phyloP scores from a whole-genome alignment of 2,329 filamentous ascomycete genomes.

The Penicillium sp. region DNA sequence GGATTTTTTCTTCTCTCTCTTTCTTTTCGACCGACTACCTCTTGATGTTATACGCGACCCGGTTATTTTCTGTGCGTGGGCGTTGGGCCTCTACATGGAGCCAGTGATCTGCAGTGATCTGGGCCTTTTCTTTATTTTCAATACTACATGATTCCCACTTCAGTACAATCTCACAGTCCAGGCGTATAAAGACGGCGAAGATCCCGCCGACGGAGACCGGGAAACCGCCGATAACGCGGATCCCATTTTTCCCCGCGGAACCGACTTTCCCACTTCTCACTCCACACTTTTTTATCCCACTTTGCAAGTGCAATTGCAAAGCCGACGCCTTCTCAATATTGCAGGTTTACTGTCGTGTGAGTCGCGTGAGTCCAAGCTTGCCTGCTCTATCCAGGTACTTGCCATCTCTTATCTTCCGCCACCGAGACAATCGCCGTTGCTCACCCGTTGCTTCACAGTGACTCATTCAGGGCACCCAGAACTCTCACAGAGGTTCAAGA shows the following conservation, averaged over 20 bases:
- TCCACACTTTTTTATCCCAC: neutral
- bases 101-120: conserved; percentile 9
- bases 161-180: neutral
- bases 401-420: neutral
- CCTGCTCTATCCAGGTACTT: conserved; percentile 4
- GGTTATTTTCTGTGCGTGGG: conserved; percentile 8
- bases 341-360: neutral
- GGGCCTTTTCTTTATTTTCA: conserved; percentile 9
- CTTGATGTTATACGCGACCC: conserved; percentile 4
- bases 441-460: conserved; percentile 17
- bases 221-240: conserved; percentile 9
- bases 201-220: conserved; percentile 5
- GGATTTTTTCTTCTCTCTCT: conserved; percentile 3
- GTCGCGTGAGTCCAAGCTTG: neutral
- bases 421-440: neutral
- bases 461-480: conserved; percentile 13
- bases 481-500: conserved; percentile 1
- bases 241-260: conserved; percentile 20
- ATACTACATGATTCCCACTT: conserved; percentile 22
- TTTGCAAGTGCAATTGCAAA: neutral
- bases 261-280: conserved; percentile 1
- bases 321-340: neutral
- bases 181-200: neutral
- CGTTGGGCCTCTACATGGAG: conserved; percentile 19
- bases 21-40: conserved; percentile 3